Conservation (phyloP, 2,329 filamentous ascomycete species). For the Paracoccidioides lutzii region DNA sequence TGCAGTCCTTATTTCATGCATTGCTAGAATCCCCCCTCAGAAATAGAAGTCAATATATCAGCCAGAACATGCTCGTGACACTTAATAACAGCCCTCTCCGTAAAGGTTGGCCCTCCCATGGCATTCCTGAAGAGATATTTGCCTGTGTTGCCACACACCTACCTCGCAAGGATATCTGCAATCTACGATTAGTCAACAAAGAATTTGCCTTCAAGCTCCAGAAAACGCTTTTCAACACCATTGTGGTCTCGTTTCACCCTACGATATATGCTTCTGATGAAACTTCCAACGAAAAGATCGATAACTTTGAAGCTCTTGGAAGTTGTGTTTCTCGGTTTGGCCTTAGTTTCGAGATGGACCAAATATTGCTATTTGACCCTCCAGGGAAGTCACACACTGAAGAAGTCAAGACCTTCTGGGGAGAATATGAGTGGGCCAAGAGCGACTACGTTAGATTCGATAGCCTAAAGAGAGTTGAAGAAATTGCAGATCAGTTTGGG, state of each 20-base stretch:
- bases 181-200: slow-evolving; percentile 47
- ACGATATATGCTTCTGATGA: slow-evolving; percentile 38
- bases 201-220: slow-evolving; percentile 49
- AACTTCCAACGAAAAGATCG: slow-evolving; percentile 22
- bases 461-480: slow-evolving; percentile 47
- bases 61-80: background rate
- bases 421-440: slow-evolving; percentile 52
- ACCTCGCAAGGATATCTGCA: slow-evolving; percentile 45
- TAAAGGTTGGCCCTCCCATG: slow-evolving; percentile 26
- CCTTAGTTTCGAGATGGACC: slow-evolving; percentile 55
- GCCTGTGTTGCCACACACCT: slow-evolving; percentile 44
- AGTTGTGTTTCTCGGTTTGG: slow-evolving; percentile 50
- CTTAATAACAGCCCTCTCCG: background rate
- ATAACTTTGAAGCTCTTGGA: slow-evolving; percentile 48
- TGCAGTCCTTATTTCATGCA: background rate
- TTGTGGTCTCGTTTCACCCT: slow-evolving; percentile 53
- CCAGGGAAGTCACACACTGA: slow-evolving; percentile 46
- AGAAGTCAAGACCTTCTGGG: slow-evolving; percentile 47
- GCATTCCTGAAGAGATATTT: slow-evolving; percentile 51
- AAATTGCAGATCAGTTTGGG: slow-evolving; percentile 49
- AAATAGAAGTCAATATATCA: background rate
- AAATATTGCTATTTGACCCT: slow-evolving; percentile 29
- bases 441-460: slow-evolving; percentile 47
- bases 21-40: background rate
- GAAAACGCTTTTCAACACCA: slow-evolving; percentile 45